phyloP scores from a whole-genome alignment of 345 rosid genomes.

The Pugionium dolabratum region DNA sequence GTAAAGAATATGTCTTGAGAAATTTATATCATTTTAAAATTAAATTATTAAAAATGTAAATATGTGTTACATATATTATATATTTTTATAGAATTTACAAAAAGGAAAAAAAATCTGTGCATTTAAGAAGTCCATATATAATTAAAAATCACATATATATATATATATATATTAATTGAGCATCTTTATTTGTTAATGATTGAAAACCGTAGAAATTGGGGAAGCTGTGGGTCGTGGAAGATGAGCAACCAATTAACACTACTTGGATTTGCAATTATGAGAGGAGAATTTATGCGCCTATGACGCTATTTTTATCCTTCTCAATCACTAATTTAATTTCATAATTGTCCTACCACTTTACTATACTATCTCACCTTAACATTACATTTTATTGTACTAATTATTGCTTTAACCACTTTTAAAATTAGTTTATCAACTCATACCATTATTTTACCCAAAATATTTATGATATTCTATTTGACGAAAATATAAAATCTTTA shows the following conservation, averaged over 20 bases:
- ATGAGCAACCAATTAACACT: slow-evolving; percentile 49
- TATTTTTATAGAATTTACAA: too few relatives aligned
- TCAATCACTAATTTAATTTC: neutral
- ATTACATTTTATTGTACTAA: neutral
- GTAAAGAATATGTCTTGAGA: too few relatives aligned
- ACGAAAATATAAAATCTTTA: too few relatives aligned
- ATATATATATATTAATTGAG: neutral
- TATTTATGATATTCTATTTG: too few relatives aligned
- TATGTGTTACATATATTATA: too few relatives aligned
- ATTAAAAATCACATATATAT: too few relatives aligned
- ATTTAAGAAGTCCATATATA: too few relatives aligned
- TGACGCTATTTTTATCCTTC: slow-evolving; percentile 29
- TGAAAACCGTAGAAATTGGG: slow-evolving; percentile 37
- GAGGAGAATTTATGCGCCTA: slow-evolving; percentile 31
- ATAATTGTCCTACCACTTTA: slow-evolving; percentile 12
- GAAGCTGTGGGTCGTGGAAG: slow-evolving; percentile 54
- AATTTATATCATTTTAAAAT: too few relatives aligned
- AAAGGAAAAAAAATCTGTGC: too few relatives aligned
- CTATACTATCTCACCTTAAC: neutral
- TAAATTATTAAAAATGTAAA: too few relatives aligned
- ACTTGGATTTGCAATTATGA: slow-evolving; percentile 42
- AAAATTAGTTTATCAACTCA: slow-evolving; percentile 17
- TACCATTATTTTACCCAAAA: neutral
- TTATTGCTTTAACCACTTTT: neutral
- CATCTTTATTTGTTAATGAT: slow-evolving; percentile 30